Conservation (phyloP, 805 yeast genomes). For the Hanseniaspora clermontiae region DNA sequence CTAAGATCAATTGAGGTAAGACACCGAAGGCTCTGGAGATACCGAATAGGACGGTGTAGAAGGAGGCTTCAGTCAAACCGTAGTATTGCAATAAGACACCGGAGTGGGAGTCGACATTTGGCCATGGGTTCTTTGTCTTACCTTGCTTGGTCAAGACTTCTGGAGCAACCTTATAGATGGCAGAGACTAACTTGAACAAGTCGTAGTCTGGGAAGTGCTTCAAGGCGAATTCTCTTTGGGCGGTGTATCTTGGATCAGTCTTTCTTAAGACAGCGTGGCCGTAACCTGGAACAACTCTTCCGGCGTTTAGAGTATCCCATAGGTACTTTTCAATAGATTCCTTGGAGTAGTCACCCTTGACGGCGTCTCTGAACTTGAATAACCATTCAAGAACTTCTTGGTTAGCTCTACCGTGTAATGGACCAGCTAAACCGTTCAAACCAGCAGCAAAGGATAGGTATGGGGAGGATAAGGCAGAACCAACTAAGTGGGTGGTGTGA, state of each 20-base stretch:
- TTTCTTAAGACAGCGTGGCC: slow-evolving; percentile 81
- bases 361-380: slow-evolving; percentile 46
- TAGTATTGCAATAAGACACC: slow-evolving; percentile 77
- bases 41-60: slow-evolving; percentile 79
- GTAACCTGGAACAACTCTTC: slow-evolving; percentile 81
- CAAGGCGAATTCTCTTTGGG: slow-evolving; percentile 72
- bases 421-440: slow-evolving; percentile 76
- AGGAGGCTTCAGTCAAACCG: slow-evolving; percentile 68
- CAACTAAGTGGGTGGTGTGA: slow-evolving; percentile 75
- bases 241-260: slow-evolving; percentile 79
- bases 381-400: slow-evolving; percentile 80
- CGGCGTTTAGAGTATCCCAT: slow-evolving; percentile 67
- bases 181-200: slow-evolving; percentile 63
- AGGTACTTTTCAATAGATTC: slow-evolving; percentile 61
- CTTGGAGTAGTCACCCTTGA: slow-evolving; percentile 53
- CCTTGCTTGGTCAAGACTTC: slow-evolving; percentile 69
- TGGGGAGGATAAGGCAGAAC: slow-evolving; percentile 71
- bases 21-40: slow-evolving; percentile 81
- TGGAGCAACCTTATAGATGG: slow-evolving; percentile 74
- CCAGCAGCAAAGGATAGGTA: slow-evolving; percentile 71
- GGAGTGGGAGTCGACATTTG: slow-evolving; percentile 79
- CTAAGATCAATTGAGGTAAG: slow-evolving; percentile 71
- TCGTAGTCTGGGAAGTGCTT: slow-evolving; percentile 68
- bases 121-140: slow-evolving; percentile 89
- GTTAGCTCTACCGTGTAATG: slow-evolving; percentile 77